phyloP scores from a whole-genome alignment of 306 rosid genomes.

The Cucurbita pepo region DNA sequence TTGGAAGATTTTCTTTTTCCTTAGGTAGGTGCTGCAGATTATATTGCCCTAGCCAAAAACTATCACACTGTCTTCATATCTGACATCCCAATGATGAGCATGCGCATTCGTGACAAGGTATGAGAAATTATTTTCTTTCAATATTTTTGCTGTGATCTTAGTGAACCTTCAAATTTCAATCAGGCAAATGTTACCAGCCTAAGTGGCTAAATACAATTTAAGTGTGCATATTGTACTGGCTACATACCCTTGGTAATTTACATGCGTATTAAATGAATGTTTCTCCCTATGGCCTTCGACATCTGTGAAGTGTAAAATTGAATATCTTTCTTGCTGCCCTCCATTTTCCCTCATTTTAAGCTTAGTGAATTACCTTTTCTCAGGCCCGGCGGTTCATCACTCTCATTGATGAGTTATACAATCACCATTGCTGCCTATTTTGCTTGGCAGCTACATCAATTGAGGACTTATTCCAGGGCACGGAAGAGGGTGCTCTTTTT shows the following conservation, averaged over 20 bases:
- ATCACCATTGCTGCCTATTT: conserved; percentile 68
- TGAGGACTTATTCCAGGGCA: conserved; percentile 90
- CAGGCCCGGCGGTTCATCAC: conserved; percentile 92
- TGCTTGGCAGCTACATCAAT: conserved; percentile 74
- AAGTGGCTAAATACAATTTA: not conserved
- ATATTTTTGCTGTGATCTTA: not conserved
- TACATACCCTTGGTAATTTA: not conserved
- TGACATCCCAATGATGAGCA: conserved; percentile 80
- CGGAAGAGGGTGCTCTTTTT: conserved; percentile 86
- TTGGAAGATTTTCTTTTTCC: not conserved
- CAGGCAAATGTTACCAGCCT: not conserved
- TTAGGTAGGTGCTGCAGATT: conserved; percentile 95
- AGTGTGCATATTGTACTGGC: not conserved
- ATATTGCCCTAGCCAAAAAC: conserved; percentile 89
- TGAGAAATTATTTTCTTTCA: not conserved
- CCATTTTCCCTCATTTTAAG: not conserved
- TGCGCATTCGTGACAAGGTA: conserved; percentile 94
- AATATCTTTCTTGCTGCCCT: not conserved
- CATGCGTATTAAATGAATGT: not conserved
- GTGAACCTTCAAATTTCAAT: not conserved
- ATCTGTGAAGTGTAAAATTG: not conserved
- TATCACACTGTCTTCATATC: conserved; percentile 80
- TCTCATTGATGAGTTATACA: conserved; percentile 84
- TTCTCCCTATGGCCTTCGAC: not conserved
- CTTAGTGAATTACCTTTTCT: conserved; percentile 3